A percentile compares a stretch with the other conserved stretches of the same genome.
Evolutionary conservation across 2,329 filamentous ascomycete genomes (phyloP).

Genomic region (Ophiosphaerella herpotricha): DNA sequence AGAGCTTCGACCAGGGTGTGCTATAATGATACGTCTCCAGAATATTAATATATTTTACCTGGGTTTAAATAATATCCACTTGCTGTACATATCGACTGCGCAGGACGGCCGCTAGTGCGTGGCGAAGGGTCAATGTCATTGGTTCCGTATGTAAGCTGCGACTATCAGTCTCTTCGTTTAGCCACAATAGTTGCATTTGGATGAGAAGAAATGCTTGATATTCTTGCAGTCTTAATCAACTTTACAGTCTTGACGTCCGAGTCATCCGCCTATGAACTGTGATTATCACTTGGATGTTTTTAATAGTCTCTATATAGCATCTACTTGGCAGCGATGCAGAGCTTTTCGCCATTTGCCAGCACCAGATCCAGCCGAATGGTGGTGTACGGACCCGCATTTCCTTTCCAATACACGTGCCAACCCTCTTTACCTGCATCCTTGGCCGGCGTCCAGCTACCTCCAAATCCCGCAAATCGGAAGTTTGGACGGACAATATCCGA

Average conservation of each 20-base stretch:
- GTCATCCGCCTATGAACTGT: no score
- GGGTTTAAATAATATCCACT: neutral
- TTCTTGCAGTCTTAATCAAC: neutral
- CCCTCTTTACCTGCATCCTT: conserved; percentile 23
- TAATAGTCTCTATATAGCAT: neutral
- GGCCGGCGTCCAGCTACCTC: conserved; percentile 18
- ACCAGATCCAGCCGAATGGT: conserved; percentile 13
- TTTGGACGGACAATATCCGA: conserved; percentile 2
- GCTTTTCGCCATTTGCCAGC: neutral
- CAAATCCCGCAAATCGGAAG: conserved; percentile 16
- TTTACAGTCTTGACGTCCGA: no score
- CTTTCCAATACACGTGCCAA: conserved; percentile 28
- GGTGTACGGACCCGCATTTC: conserved; percentile 7
- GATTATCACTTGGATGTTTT: no score
- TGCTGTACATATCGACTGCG: neutral
- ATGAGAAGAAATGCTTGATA: no score
- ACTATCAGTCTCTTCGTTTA: no score
- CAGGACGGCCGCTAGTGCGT: neutral
- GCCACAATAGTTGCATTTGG: no score
- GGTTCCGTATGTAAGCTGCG: no score
- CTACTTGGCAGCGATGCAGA: no score
- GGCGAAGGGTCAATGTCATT: no score
- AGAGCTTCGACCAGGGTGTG: neutral
- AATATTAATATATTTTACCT: neutral
- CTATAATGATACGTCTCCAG: neutral